phyloP scores from a whole-genome alignment of 176 grass and related monocot species.

The Avena eriantha region DNA sequence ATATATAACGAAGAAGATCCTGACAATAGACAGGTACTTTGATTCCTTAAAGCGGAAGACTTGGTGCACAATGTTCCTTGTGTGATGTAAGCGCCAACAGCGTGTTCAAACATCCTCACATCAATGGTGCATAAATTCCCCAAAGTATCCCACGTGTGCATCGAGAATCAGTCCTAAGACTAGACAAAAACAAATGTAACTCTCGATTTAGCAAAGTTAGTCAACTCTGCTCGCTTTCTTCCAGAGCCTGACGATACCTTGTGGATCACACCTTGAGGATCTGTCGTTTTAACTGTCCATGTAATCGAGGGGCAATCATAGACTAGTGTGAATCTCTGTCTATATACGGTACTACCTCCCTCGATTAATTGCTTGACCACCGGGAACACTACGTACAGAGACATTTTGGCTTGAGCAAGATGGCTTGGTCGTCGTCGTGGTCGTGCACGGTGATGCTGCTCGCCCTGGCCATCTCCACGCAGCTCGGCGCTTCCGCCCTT shows the following conservation, averaged over 20 bases:
- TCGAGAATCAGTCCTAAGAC: slow-evolving; percentile 35
- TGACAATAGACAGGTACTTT: not conserved
- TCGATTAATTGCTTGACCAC: not conserved
- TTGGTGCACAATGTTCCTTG: not conserved
- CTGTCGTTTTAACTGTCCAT: not conserved
- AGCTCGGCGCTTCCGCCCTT: slow-evolving; percentile 54
- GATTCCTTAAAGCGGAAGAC: not conserved
- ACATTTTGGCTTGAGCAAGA: not conserved
- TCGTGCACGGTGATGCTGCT: not conserved
- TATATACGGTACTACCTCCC: slow-evolving; percentile 5
- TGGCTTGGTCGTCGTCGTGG: slow-evolving; percentile 10
- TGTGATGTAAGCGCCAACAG: slow-evolving; percentile 10
- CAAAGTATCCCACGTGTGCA: not conserved
- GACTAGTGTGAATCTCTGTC: not conserved
- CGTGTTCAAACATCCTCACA: slow-evolving; percentile 12
- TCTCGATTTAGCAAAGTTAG: not conserved
- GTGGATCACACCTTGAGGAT: not conserved
- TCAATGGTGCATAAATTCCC: not conserved
- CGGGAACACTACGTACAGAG: not conserved
- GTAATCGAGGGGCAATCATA: not conserved
- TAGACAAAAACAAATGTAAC: slow-evolving; percentile 16
- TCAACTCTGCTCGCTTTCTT: slow-evolving; percentile 16
- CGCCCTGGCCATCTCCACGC: slow-evolving; percentile 4
- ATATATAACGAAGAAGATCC: not conserved
- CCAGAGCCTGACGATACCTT: slow-evolving; percentile 1